Evolutionary conservation across 2,329 filamentous ascomycete genomes (phyloP), one percentile per base, ranked within the genome.

Genomic region (Pseudopithomyces maydicus): DNA sequence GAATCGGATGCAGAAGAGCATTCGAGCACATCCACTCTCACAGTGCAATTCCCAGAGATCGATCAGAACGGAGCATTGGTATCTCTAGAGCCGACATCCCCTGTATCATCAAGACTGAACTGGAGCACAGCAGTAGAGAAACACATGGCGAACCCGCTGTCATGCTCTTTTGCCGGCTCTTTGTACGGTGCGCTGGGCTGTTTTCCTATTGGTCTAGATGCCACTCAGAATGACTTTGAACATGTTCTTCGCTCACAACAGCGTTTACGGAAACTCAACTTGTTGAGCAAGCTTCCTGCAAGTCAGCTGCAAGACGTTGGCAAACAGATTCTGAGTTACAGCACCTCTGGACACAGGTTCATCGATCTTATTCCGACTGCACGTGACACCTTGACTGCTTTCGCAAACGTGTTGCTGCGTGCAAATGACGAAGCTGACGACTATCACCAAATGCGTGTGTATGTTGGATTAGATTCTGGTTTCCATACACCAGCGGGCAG

Each of bases 381-480:
- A 17, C 57, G 63, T 6, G 68, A 72, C 17, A 65, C 67, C 2
- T 64, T 74, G 2, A 45, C 57, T 12, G 58, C 46, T 10, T 62
- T 76, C 17, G 65, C 59, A 8, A 63, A 71, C 8, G 58, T 58
- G 7, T 58, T 75, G 6, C n/a, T 45, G 2, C 55, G 55, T 2
- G 58, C 63, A 2, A 68, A 61, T 14, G 68, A 73, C 43, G 70
- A 74, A 36, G 57, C 52, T 1, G 67, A 73, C 32, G 69, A 73
- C 46, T 56, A 55, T 5, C 67, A 73, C 26, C 66, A 71, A 39
- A 46, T 75, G 2, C 68, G 71, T 38, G 70, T 74, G 14, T 74
- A 67, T 41, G 56, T 58, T 50, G 72, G 72, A 17, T 69, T 76
- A n/a, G 73, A 75, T 52, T 76, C 74, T n/a, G 74, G 74, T 0